A percentile compares a stretch with the other conserved stretches of the same genome.
Evolutionary conservation across 2,329 filamentous ascomycete species (phyloP).

Genomic region (Trichocomaceae sp.): DNA sequence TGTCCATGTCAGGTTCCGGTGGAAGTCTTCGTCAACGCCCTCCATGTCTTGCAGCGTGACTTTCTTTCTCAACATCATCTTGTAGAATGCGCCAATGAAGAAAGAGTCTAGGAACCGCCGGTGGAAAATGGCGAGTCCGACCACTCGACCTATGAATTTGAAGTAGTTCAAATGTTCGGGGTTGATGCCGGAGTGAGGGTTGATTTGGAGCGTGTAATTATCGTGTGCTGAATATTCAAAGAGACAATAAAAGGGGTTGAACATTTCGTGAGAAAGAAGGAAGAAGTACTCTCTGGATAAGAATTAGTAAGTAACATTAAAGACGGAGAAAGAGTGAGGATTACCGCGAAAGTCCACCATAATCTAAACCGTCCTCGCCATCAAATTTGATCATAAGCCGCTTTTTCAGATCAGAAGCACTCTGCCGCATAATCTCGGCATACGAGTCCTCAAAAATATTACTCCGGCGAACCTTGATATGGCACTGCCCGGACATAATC

Average conservation of each 20-base stretch:
- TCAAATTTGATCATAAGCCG: conserved; percentile 99
- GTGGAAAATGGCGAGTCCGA: conserved; percentile 96
- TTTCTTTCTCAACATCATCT: conserved; percentile 95
- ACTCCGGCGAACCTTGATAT: conserved; percentile 92
- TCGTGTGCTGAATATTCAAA: conserved; percentile 99
- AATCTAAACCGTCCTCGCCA: conserved; percentile 94
- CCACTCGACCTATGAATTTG: conserved; percentile 97
- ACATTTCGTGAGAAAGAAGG: conserved; percentile 98
- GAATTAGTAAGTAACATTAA: background rate
- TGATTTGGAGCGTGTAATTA: conserved; percentile 99
- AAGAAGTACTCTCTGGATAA: conserved; percentile 87
- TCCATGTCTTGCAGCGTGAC: conserved; percentile 95
- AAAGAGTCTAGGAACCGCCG: conserved; percentile 95
- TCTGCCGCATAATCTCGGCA: conserved; percentile 95
- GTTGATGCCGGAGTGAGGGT: conserved; percentile 98
- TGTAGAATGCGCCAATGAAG: conserved; percentile 98
- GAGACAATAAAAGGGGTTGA: conserved; percentile 98
- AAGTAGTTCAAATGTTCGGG: conserved; percentile 99
- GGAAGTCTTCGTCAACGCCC: conserved; percentile 96
- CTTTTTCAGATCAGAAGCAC: conserved; percentile 93
- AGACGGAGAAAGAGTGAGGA: conserved; percentile 17
- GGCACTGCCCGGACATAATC: conserved; percentile 91
- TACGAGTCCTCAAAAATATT: conserved; percentile 99
- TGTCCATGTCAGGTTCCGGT: conserved; percentile 94
- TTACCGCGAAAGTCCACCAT: conserved; percentile 85